Conservation (phyloP, 208 protist genomes). For the Trypanosoma conorhini region DNA sequence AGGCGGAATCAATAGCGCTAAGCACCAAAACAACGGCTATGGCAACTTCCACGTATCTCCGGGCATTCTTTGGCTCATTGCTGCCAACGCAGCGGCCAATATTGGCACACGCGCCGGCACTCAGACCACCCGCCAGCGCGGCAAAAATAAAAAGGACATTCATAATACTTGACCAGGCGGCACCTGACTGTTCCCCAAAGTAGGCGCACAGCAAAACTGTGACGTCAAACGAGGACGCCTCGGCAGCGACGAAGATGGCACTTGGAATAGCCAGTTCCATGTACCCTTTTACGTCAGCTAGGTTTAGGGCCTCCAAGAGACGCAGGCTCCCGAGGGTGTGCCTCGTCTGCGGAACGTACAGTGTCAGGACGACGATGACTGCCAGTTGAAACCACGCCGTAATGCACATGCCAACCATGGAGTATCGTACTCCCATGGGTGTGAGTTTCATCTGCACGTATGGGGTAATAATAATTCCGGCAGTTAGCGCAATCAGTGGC, state of each 20-base stretch:
- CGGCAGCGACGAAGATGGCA: slow-evolving; percentile 84
- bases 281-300: slow-evolving; percentile 72
- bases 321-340: slow-evolving; percentile 66
- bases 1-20: slow-evolving; percentile 45
- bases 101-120: slow-evolving; percentile 76
- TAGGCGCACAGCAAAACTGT: slow-evolving; percentile 71
- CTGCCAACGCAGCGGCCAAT: slow-evolving; percentile 80
- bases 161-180: slow-evolving; percentile 83
- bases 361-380: slow-evolving; percentile 59
- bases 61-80: slow-evolving; percentile 51
- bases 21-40: slow-evolving; percentile 41
- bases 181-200: slow-evolving; percentile 58
- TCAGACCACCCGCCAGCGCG: slow-evolving; percentile 67
- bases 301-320: slow-evolving; percentile 61
- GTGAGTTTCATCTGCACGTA: slow-evolving; percentile 71
- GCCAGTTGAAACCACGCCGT: slow-evolving; percentile 73
- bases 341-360: slow-evolving; percentile 67
- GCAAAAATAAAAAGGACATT: slow-evolving; percentile 80
- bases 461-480: slow-evolving; percentile 63
- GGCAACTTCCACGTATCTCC: slow-evolving; percentile 58
- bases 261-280: slow-evolving; percentile 79
- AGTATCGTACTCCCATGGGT: slow-evolving; percentile 75
- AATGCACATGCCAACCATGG: slow-evolving; percentile 84
- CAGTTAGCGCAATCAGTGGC: slow-evolving; percentile 78
- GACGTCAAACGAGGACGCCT: slow-evolving; percentile 84